Evolutionary conservation across 1,284 basidiomycete genomes (phyloP).

Genomic region (Mycosarcoma mackinlayi): DNA sequence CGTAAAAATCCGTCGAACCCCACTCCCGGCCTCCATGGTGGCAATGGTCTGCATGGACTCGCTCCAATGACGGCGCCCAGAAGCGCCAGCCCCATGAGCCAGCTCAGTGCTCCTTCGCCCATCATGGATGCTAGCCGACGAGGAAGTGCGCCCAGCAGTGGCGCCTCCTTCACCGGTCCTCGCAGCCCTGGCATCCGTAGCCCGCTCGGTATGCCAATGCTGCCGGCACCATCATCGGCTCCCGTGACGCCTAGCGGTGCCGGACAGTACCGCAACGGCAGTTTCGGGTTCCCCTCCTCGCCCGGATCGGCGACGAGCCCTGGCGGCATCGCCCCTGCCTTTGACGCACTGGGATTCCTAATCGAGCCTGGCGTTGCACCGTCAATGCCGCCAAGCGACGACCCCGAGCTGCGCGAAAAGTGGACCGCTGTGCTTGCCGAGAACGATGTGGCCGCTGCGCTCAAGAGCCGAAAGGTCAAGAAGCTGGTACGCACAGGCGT

Average conservation of each 20-base stretch:
- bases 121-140: conserved; percentile 19
- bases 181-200: conserved; percentile 35
- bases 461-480: conserved; percentile 84
- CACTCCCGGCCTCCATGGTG: conserved; percentile 52
- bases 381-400: conserved; percentile 69
- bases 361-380: conserved; percentile 33
- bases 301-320: conserved; percentile 21
- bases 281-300: conserved; percentile 13
- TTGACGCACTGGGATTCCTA: conserved; percentile 57
- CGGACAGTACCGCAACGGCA: conserved; percentile 11
- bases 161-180: conserved; percentile 25
- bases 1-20: conserved; percentile 64
- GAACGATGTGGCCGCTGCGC: conserved; percentile 75
- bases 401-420: conserved; percentile 78
- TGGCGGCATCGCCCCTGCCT: conserved; percentile 12
- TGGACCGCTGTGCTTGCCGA: conserved; percentile 79
- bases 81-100: conserved; percentile 38
- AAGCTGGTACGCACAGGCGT: conserved; percentile 82
- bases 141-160: conserved; percentile 28
- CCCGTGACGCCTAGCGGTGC: conserved; percentile 20
- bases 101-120: conserved; percentile 34
- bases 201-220: conserved; percentile 25
- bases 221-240: conserved; percentile 12
- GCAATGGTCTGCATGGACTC: conserved; percentile 39
- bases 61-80: conserved; percentile 30